Evolutionary conservation across 106 monocot genomes (phyloP).

Genomic region (Posidonia australis): DNA sequence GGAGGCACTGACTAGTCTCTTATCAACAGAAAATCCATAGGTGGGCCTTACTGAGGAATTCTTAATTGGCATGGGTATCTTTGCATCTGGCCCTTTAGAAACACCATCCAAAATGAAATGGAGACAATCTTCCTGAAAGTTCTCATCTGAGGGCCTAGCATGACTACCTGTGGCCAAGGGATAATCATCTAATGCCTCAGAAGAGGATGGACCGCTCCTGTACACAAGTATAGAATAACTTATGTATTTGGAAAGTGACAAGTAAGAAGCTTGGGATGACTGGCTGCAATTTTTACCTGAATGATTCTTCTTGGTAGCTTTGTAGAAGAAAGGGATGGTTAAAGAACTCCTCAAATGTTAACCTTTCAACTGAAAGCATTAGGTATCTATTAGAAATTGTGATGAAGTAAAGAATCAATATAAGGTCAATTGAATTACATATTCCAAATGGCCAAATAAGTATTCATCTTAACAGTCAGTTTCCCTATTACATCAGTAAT

Average conservation of each 20-base stretch:
- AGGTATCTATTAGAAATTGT: neutral
- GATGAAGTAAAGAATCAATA: too few species aligned
- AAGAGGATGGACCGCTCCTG: constrained; percentile 20
- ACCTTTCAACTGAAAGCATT: constrained; percentile 63
- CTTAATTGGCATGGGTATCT: constrained; percentile 7
- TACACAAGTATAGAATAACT: constrained; percentile 1
- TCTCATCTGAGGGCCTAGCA: constrained; percentile 22
- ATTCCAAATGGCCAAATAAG: too few species aligned
- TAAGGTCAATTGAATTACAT: too few species aligned
- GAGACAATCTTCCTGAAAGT: constrained; percentile 67
- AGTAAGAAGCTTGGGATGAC: neutral
- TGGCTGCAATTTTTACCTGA: constrained; percentile 33
- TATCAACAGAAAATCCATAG: constrained; percentile 51
- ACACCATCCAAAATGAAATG: constrained; percentile 71
- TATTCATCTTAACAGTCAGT: too few species aligned
- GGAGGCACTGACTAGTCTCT: constrained; percentile 23
- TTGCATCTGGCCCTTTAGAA: constrained; percentile 26
- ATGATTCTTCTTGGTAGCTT: constrained; percentile 21
- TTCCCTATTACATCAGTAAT: too few species aligned
- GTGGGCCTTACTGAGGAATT: constrained; percentile 26
- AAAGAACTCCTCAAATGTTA: constrained; percentile 94
- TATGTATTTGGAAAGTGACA: neutral
- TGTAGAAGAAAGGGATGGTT: constrained; percentile 72
- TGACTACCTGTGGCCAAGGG: constrained; percentile 19
- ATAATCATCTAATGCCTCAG: constrained; percentile 27